These are phyloP conservation scores for Neopestalotiopsis rosae DNA, from an alignment of 2,329 filamentous ascomycete genomes.

Conservation along the genomic window DNA sequence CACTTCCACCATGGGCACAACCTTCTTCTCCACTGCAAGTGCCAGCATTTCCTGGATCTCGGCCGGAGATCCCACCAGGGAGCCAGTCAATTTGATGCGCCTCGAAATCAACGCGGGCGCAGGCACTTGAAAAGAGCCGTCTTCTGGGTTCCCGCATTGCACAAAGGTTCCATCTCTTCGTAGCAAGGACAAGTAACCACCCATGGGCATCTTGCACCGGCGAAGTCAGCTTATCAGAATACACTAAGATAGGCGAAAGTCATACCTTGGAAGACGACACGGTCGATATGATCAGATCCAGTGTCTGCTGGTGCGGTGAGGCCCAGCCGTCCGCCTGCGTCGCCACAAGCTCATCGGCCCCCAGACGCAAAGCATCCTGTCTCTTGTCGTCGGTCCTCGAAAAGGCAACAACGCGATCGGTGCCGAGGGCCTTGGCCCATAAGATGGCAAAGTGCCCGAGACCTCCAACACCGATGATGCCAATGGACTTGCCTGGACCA, in stretches of 20 bases:
- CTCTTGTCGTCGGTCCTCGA: slow-evolving; percentile 17
- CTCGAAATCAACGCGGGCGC: no score
- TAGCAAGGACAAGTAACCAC: no score
- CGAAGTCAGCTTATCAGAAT: no score
- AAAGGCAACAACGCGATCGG: slow-evolving; percentile 17
- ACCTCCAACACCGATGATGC: slow-evolving; percentile 16
- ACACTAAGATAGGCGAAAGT: no score
- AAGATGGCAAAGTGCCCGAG: slow-evolving; percentile 17
- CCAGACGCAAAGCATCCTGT: slow-evolving; percentile 12
- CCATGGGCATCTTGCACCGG: no score
- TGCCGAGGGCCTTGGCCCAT: slow-evolving; percentile 18
- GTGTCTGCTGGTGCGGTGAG: neutral
- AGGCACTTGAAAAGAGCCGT: no score
- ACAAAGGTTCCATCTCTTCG: no score
- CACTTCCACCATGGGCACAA: slow-evolving; percentile 56
- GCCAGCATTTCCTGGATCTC: slow-evolving; percentile 60
- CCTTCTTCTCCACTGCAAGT: slow-evolving; percentile 54
- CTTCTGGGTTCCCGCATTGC: no score
- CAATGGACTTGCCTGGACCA: slow-evolving; percentile 16
- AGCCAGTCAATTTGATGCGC: slow-evolving; percentile 47
- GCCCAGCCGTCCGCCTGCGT: slow-evolving; percentile 15
- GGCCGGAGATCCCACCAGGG: slow-evolving; percentile 45
- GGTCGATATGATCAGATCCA: slow-evolving; percentile 18
- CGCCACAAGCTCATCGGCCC: slow-evolving; percentile 15
- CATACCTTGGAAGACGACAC: neutral